phyloP scores from a whole-genome alignment of 495 filamentous ascomycete species.

The Xylaria bambusicola region DNA sequence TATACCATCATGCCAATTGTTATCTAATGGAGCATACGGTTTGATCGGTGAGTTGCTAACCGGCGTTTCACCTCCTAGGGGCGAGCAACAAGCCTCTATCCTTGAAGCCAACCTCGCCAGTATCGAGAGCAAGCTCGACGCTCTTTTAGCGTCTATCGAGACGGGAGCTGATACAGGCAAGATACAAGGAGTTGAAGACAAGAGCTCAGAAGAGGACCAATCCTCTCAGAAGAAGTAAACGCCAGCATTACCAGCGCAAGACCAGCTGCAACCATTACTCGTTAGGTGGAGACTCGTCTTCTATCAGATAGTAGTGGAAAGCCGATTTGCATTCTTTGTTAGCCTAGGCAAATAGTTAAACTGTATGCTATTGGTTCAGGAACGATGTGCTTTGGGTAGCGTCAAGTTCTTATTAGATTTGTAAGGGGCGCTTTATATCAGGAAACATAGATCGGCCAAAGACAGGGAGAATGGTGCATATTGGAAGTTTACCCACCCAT shows the following conservation, averaged over 20 bases:
- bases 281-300: too few species aligned
- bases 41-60: background rate
- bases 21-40: background rate
- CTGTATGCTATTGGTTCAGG: background rate
- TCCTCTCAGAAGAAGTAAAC: conserved; percentile 15
- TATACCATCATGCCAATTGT: background rate
- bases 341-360: too few species aligned
- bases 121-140: conserved; percentile 57
- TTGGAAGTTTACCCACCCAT: too few species aligned
- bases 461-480: too few species aligned
- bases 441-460: too few species aligned
- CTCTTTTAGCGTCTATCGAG: conserved; percentile 48
- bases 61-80: conserved; percentile 38
- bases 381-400: too few species aligned
- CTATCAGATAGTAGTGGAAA: too few species aligned
- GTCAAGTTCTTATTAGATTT: too few species aligned
- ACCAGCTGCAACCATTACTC: background rate
- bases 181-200: background rate
- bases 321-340: too few species aligned
- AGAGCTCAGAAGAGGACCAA: background rate
- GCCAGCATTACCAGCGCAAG: background rate
- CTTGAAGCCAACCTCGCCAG: conserved; percentile 55
- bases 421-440: too few species aligned
- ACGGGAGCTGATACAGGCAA: background rate
- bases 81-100: conserved; percentile 54